Percentiles rank a stretch among this genome's conserved stretches.
phyloP scores from a whole-genome alignment of 352 stramenopile genomes.

The Plasmopara muralis region DNA sequence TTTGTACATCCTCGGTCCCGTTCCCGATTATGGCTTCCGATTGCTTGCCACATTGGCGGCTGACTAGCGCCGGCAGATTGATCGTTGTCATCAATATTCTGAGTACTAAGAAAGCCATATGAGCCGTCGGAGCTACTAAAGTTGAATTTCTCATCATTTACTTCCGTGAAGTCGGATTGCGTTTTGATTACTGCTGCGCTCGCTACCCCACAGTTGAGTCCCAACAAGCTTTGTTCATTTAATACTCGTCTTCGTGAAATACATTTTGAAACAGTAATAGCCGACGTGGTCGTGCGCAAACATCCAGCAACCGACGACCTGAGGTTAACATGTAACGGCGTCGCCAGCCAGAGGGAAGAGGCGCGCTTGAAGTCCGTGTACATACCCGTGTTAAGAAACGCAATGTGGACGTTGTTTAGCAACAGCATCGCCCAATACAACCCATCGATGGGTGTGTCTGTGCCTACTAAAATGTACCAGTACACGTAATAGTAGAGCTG shows the following conservation, averaged over 20 bases:
- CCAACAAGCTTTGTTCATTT: slow-evolving; percentile 13
- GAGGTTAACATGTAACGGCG: slow-evolving; percentile 37
- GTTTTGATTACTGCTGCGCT: slow-evolving; percentile 25
- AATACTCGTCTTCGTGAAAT: slow-evolving; percentile 9
- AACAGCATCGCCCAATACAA: slow-evolving; percentile 82
- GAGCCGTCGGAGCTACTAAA: slow-evolving; percentile 14
- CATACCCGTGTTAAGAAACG: slow-evolving; percentile 80
- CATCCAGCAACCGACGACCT: slow-evolving; percentile 56
- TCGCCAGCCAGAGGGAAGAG: slow-evolving; percentile 37
- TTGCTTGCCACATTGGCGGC: slow-evolving; percentile 25
- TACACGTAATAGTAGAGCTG: slow-evolving; percentile 87
- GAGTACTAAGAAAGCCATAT: slow-evolving; percentile 16
- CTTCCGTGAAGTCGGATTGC: slow-evolving; percentile 17
- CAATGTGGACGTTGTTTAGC: slow-evolving; percentile 81
- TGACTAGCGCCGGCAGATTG: slow-evolving; percentile 5
- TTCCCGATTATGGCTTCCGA: slow-evolving; percentile 24
- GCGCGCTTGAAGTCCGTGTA: slow-evolving; percentile 78
- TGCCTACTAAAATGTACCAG: slow-evolving; percentile 83
- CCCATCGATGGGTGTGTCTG: slow-evolving; percentile 69
- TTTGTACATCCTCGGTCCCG: slow-evolving; percentile 16
- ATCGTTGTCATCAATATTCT: slow-evolving; percentile 20
- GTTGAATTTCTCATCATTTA: slow-evolving; percentile 12
- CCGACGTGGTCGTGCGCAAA: slow-evolving; percentile 40
- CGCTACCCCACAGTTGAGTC: slow-evolving; percentile 27
- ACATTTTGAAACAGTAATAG: slow-evolving; percentile 22